Evolutionary conservation across 2,329 filamentous ascomycete genomes (phyloP), one percentile per base, ranked within the genome.

Genomic region (Beauveria medogensis): DNA sequence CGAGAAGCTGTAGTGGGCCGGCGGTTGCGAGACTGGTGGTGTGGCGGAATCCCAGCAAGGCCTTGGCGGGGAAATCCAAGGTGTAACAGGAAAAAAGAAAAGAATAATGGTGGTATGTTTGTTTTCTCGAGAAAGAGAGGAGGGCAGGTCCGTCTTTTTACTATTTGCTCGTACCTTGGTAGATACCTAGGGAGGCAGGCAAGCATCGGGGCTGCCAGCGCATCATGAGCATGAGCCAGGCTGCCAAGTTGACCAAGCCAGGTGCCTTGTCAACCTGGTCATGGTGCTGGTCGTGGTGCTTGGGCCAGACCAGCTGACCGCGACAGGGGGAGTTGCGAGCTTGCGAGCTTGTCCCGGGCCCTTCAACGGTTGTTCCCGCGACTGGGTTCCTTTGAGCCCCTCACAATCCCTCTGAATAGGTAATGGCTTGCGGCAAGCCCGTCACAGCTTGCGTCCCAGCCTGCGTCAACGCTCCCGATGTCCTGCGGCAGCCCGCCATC

Each of bases 311-410:
- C 58, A 60, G 34, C 52, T 59, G 57, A 61, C 52, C 14, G 48
- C n/a, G 48, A 20, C 55, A 51, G 44, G 28, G 28, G 37, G 44
- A 20, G 34, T 22, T 24, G 24, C 2, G 24, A 50, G 48, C 41
- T 43, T 14, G 41, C 8, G 24, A 50, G 40, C 41, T 43, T n/a
- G 41, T 44, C 40, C 37, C 51, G 51, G 51, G 55, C 53, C 26
- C 37, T 53, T 57, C 30, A 52, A 54, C 60, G 60, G 54, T 47
- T 61, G 60, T 57, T 61, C 60, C 60, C 60, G 60, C 53, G 47
- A 59, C 30, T 18, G 55, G 47, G 47, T 41, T 18, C 28, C 8
- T 14, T 20, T 16, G 26, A 50, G 47, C 24, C 47, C 24, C 40
- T 8, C 40, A 3, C 40, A 43, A 43, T 9, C 4, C 30, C 12